phyloP scores from a whole-genome alignment of 176 grass and related monocot genomes.

The Carex pumila region DNA sequence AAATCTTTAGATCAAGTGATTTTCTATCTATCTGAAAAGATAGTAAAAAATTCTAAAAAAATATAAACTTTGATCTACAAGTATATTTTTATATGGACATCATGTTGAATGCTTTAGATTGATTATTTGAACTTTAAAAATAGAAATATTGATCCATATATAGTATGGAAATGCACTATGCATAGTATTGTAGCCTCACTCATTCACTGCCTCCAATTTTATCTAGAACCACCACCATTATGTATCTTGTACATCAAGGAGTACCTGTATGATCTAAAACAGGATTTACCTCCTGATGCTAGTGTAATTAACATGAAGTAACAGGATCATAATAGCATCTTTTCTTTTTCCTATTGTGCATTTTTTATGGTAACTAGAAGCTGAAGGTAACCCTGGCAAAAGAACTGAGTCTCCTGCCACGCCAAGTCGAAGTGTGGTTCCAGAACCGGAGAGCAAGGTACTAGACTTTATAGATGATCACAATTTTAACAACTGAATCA shows the following conservation, averaged over 20 bases:
- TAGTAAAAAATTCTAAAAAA: no score
- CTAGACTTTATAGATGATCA: not conserved
- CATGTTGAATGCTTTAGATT: no score
- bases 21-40: no score
- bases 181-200: no score
- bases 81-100: no score
- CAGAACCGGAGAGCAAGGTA: conserved; percentile 70
- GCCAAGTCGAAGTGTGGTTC: conserved; percentile 80
- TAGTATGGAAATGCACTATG: no score
- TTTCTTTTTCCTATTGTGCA: not conserved
- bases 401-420: conserved; percentile 50
- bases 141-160: no score
- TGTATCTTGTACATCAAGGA: not conserved
- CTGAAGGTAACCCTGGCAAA: conserved; percentile 56
- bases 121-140: no score
- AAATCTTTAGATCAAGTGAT: no score
- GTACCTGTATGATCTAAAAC: not conserved
- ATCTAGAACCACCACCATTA: not conserved
- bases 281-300: not conserved
- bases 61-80: no score
- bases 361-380: conserved; percentile 27
- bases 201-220: not conserved
- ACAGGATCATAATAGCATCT: not conserved
- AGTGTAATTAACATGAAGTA: not conserved
- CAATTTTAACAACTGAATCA: not conserved